phyloP scores from a whole-genome alignment of 2,329 filamentous ascomycete genomes.

The Talaromyces albobiverticillius region DNA sequence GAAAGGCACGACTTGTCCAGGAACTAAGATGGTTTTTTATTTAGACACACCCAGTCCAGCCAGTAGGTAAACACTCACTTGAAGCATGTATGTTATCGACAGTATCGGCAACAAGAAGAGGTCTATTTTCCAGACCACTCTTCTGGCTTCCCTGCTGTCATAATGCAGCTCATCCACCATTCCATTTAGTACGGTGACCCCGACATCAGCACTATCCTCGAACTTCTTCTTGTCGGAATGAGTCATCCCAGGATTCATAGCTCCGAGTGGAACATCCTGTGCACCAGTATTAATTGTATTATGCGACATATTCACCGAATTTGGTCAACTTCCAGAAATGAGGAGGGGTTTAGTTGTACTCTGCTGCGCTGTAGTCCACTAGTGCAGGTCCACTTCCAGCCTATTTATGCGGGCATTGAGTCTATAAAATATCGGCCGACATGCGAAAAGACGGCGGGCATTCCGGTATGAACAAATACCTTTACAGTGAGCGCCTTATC shows the following conservation, averaged over 20 bases:
- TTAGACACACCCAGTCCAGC: background rate
- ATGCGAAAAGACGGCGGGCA: background rate
- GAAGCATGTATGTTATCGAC: background rate
- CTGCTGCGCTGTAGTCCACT: too few relatives aligned
- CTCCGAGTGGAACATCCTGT: background rate
- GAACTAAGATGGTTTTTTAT: background rate
- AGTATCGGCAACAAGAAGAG: background rate
- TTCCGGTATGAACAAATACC: background rate
- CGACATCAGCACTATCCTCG: background rate
- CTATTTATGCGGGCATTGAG: background rate
- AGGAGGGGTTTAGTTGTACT: background rate
- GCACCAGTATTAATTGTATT: background rate
- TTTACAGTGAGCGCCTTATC: too few relatives aligned
- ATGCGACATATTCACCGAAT: background rate
- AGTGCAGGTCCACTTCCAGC: background rate
- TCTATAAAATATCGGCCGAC: background rate
- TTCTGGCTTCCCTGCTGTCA: background rate
- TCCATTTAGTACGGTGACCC: background rate
- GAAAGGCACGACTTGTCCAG: background rate
- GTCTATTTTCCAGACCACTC: background rate
- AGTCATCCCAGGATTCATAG: background rate
- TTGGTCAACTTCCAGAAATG: background rate
- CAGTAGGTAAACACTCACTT: background rate
- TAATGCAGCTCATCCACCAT: background rate
- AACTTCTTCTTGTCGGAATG: background rate